Evolutionary conservation across 2,329 filamentous ascomycete species (phyloP).

Genomic region (Ceratocystis eucalypticola): DNA sequence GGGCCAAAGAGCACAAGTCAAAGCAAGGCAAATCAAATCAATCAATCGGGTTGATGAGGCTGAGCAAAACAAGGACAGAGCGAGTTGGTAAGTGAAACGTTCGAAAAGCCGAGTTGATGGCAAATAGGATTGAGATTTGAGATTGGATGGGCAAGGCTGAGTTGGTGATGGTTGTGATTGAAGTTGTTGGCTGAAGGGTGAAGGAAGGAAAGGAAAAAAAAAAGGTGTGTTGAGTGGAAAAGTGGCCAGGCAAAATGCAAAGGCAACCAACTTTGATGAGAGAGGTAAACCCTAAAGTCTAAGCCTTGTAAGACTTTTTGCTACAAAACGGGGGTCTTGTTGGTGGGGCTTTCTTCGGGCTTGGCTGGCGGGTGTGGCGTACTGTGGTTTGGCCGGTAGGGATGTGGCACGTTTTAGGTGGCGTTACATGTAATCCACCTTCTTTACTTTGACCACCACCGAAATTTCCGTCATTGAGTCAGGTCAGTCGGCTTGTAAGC

Average conservation of each 20-base stretch:
- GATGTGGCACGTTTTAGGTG: not conserved
- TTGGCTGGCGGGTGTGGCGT: not conserved
- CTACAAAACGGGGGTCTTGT: not conserved
- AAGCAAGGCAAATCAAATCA: not conserved
- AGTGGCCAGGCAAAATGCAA: conserved; percentile 11
- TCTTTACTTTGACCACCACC: too few relatives aligned
- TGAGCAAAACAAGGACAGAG: not conserved
- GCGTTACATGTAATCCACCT: not conserved
- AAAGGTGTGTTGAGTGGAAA: conserved; percentile 8
- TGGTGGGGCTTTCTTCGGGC: not conserved
- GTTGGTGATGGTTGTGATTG: conserved; percentile 7
- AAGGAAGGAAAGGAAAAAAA: not conserved
- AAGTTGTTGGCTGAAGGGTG: not conserved
- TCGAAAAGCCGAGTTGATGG: not conserved
- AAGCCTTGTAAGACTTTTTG: conserved; percentile 1
- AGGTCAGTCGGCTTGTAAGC: not conserved
- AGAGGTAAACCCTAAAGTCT: not conserved
- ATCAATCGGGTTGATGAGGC: not conserved
- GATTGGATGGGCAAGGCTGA: not conserved
- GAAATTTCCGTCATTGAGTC: too few relatives aligned
- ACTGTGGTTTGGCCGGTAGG: not conserved
- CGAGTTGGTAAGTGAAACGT: not conserved
- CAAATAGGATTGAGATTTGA: not conserved
- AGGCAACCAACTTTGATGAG: not conserved
- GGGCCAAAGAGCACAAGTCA: not conserved